Conservation (phyloP, 2,329 filamentous ascomycete genomes). For the Colletotrichum cereale region DNA sequence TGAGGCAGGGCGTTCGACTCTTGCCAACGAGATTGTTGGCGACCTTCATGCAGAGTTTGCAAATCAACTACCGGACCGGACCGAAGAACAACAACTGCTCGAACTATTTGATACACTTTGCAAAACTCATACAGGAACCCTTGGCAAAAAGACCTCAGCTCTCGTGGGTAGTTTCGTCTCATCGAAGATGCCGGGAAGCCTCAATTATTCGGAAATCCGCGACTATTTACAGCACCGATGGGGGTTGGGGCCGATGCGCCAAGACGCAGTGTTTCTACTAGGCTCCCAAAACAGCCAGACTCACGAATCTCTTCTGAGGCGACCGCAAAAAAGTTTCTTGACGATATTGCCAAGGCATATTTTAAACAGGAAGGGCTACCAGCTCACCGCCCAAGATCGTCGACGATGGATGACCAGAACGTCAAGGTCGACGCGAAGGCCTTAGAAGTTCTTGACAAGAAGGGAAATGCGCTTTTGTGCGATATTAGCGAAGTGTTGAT, state of each 20-base stretch:
- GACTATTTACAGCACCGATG: neutral
- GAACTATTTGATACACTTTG: conserved; percentile 56
- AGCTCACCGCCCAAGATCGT: neutral
- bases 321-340: neutral
- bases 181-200: neutral
- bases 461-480: neutral
- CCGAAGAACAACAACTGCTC: conserved; percentile 94
- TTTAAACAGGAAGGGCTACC: neutral
- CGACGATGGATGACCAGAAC: neutral
- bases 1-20: conserved; percentile 89
- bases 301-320: conserved; percentile 63
- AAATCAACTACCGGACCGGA: conserved; percentile 90
- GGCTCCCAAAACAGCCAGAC: conserved; percentile 85
- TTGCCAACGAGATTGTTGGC: conserved; percentile 98
- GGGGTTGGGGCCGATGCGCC: conserved; percentile 59
- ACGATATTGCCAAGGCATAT: neutral
- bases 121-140: conserved; percentile 87
- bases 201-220: neutral
- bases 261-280: conserved; percentile 89
- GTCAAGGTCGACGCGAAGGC: neutral
- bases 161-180: conserved; percentile 65
- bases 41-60: conserved; percentile 98
- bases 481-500: neutral
- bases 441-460: neutral
- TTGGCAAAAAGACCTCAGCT: conserved; percentile 92